Evolutionary conservation across 1,139 yeast species (phyloP).

Genomic region (Kodamaea arcana): DNA sequence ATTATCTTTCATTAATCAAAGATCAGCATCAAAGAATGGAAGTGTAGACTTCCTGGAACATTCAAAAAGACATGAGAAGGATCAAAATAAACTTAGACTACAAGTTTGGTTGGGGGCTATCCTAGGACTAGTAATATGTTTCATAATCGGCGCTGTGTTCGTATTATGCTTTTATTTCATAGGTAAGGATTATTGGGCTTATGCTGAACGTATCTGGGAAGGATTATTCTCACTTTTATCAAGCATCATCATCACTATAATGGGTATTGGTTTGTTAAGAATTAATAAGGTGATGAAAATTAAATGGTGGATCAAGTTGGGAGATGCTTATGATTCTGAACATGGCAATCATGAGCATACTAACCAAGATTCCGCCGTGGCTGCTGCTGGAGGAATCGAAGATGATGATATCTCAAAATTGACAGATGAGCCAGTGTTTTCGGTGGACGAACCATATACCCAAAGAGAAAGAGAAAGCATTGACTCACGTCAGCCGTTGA

Average conservation of each 20-base stretch:
- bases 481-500: conserved; percentile 13
- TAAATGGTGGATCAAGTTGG: conserved; percentile 48
- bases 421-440: neutral
- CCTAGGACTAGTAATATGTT: conserved; percentile 68
- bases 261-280: conserved; percentile 85
- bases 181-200: conserved; percentile 78
- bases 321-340: conserved; percentile 32
- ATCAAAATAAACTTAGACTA: conserved; percentile 33
- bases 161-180: conserved; percentile 71
- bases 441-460: conserved; percentile 2
- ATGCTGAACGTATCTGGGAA: conserved; percentile 88
- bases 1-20: conserved; percentile 73
- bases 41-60: conserved; percentile 3
- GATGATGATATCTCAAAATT: conserved; percentile 1
- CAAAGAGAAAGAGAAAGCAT: conserved; percentile 10
- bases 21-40: conserved; percentile 21
- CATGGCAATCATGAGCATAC: neutral
- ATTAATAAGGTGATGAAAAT: conserved; percentile 56
- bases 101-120: conserved; percentile 88
- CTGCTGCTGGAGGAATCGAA: conserved; percentile 2
- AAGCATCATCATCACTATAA: conserved; percentile 72
- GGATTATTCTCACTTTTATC: conserved; percentile 82
- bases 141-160: conserved; percentile 71
- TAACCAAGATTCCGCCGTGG: conserved; percentile 1
- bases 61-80: conserved; percentile 1